These are phyloP conservation scores for Talaromyces albobiverticillius DNA, from an alignment of 2,329 filamentous ascomycete species.

Conservation along the genomic window DNA sequence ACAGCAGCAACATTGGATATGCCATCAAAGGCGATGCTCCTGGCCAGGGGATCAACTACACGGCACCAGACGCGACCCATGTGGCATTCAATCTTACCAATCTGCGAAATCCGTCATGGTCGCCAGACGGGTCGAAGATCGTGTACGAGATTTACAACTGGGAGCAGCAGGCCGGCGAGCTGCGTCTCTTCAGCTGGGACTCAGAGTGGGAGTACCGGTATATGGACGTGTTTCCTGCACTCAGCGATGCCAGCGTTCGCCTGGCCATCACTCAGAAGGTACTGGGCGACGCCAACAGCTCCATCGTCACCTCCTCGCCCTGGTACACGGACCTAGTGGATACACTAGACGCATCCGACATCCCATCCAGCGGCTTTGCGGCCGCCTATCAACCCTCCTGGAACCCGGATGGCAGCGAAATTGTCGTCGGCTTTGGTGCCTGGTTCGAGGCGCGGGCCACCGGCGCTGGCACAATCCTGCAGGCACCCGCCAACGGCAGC, in stretches of 20 bases:
- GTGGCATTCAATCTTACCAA: too few relatives aligned
- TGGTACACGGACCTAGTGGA: background rate
- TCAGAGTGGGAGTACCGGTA: background rate
- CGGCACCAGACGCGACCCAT: conserved; percentile 1
- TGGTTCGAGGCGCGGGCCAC: conserved; percentile 38
- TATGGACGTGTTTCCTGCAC: background rate
- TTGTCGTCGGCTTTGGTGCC: conserved; percentile 39
- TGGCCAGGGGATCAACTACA: conserved; percentile 9
- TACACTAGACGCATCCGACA: background rate
- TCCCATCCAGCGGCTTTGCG: conserved; percentile 27
- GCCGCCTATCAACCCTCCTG: conserved; percentile 43
- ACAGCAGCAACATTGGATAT: conserved; percentile 10
- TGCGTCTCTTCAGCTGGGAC: background rate
- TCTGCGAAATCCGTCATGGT: conserved; percentile 25
- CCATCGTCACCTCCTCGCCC: conserved; percentile 42
- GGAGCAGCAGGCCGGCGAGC: background rate
- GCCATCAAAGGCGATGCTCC: conserved; percentile 3
- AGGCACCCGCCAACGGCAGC: conserved; percentile 18
- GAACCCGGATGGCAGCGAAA: conserved; percentile 35
- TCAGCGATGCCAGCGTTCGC: background rate
- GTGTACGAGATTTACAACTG: background rate
- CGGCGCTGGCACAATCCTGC: conserved; percentile 15
- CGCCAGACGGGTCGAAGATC: conserved; percentile 24
- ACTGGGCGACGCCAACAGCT: conserved; percentile 10
- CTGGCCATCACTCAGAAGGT: background rate